Evolutionary conservation across 148 eudicot genomes (phyloP).

Genomic region (Dianthus caryophyllus): DNA sequence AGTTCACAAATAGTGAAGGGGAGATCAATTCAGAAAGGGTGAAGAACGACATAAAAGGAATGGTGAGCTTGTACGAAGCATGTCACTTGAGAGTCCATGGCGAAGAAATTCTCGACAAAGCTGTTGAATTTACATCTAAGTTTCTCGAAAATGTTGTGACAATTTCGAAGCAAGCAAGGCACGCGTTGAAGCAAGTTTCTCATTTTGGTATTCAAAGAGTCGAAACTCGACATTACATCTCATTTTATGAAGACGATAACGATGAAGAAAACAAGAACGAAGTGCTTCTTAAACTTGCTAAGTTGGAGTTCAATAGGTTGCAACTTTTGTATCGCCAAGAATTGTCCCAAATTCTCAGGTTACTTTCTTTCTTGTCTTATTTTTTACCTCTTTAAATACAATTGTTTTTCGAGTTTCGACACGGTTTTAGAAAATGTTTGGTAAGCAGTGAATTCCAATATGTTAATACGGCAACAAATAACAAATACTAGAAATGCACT

Average conservation of each 20-base stretch:
- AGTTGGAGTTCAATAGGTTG: slow-evolving; percentile 32
- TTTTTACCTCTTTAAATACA: too few relatives aligned
- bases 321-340: slow-evolving; percentile 36
- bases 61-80: slow-evolving; percentile 25
- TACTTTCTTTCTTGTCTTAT: too few relatives aligned
- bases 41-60: slow-evolving; percentile 16
- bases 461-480: too few relatives aligned
- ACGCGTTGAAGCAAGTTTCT: slow-evolving; percentile 17
- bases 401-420: too few relatives aligned
- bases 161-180: slow-evolving; percentile 6
- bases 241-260: slow-evolving; percentile 23
- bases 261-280: slow-evolving; percentile 18
- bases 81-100: slow-evolving; percentile 19
- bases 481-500: too few relatives aligned
- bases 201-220: slow-evolving; percentile 25
- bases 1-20: slow-evolving; percentile 17
- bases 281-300: slow-evolving; percentile 28
- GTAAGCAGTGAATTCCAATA: too few relatives aligned
- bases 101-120: slow-evolving; percentile 17
- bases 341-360: too few relatives aligned
- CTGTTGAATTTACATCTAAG: slow-evolving; percentile 7
- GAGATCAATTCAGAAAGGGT: slow-evolving; percentile 17
- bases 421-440: too few relatives aligned
- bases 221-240: slow-evolving; percentile 25
- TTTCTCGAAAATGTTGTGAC: not conserved